Evolutionary conservation across 257 asterid genomes (phyloP).

Genomic region (Thymus quinquecostatus): DNA sequence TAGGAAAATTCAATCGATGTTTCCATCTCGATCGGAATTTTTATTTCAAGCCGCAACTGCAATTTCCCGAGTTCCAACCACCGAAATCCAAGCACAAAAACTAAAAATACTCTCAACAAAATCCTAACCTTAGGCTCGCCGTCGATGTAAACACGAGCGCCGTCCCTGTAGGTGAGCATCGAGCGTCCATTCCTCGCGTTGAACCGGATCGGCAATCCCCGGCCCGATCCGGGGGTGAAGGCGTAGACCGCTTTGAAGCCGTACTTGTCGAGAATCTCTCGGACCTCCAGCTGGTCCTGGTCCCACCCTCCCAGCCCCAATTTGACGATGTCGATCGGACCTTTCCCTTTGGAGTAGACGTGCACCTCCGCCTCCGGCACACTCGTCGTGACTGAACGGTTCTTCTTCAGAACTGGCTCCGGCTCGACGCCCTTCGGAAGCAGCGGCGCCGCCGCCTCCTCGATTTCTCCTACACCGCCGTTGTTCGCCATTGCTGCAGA

Average conservation of each 20-base stretch:
- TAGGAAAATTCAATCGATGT: not conserved
- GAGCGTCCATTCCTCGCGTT: constrained; percentile 78
- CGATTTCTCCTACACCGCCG: constrained; percentile 48
- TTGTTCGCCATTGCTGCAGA: constrained; percentile 35
- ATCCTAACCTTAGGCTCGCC: constrained; percentile 80
- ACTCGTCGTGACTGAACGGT: constrained; percentile 57
- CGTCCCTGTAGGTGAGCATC: constrained; percentile 64
- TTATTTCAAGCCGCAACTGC: not conserved
- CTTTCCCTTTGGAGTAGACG: constrained; percentile 69
- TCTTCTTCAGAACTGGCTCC: constrained; percentile 24
- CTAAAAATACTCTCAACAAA: not conserved
- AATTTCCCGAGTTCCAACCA: constrained; percentile 2
- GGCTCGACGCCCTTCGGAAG: constrained; percentile 35
- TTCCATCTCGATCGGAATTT: constrained; percentile 2
- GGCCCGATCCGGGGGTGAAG: constrained; percentile 60
- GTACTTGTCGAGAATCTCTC: constrained; percentile 69
- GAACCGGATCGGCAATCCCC: constrained; percentile 78
- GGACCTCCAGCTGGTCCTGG: constrained; percentile 83
- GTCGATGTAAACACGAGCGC: constrained; percentile 62
- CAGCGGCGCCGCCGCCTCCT: constrained; percentile 54
- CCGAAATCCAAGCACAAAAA: not conserved
- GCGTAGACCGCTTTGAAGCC: constrained; percentile 74
- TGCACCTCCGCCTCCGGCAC: constrained; percentile 80
- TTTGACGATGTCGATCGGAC: constrained; percentile 74
- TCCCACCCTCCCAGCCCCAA: constrained; percentile 69